A percentile compares a stretch with the other conserved stretches of the same genome.
These are phyloP conservation scores for Venturiaceae sp. DNA, from an alignment of 2,329 filamentous ascomycete genomes.

Conservation along the genomic window DNA sequence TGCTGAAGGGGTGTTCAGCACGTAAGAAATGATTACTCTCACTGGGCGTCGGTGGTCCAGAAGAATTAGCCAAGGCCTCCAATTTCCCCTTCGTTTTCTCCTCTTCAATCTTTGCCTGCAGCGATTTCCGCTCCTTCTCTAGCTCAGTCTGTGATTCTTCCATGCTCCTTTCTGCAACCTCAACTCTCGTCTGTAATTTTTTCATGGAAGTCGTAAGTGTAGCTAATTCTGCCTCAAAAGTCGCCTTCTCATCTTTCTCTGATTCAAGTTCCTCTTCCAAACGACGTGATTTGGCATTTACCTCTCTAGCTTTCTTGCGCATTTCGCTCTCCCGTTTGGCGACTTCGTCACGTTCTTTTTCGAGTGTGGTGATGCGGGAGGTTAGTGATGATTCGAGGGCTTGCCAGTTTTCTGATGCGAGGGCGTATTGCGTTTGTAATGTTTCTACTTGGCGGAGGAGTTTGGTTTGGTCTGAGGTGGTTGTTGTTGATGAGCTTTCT, in stretches of 20 bases:
- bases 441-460: constrained; percentile 90
- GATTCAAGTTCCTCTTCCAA: constrained; percentile 78
- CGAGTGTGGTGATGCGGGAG: constrained; percentile 64
- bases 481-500: constrained; percentile 74
- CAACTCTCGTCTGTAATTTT: constrained; percentile 53
- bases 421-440: constrained; percentile 86
- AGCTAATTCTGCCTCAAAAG: constrained; percentile 53
- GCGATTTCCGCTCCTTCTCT: constrained; percentile 48
- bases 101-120: constrained; percentile 52
- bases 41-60: constrained; percentile 10
- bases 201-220: constrained; percentile 51
- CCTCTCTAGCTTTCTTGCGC: constrained; percentile 79
- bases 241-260: constrained; percentile 52
- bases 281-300: constrained; percentile 57
- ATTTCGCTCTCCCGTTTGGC: constrained; percentile 75
- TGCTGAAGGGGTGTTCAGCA: constrained; percentile 24
- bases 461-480: constrained; percentile 79
- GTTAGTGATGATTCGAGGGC: constrained; percentile 83
- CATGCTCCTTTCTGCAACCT: constrained; percentile 54
- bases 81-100: constrained; percentile 52
- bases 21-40: constrained; percentile 18
- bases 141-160: constrained; percentile 47
- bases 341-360: constrained; percentile 86
- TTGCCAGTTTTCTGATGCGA: constrained; percentile 96
- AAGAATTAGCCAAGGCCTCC: constrained; percentile 26